These are phyloP conservation scores for Tolypocladium sp. DNA, from an alignment of 2,329 filamentous ascomycete genomes.

Conservation along the genomic window DNA sequence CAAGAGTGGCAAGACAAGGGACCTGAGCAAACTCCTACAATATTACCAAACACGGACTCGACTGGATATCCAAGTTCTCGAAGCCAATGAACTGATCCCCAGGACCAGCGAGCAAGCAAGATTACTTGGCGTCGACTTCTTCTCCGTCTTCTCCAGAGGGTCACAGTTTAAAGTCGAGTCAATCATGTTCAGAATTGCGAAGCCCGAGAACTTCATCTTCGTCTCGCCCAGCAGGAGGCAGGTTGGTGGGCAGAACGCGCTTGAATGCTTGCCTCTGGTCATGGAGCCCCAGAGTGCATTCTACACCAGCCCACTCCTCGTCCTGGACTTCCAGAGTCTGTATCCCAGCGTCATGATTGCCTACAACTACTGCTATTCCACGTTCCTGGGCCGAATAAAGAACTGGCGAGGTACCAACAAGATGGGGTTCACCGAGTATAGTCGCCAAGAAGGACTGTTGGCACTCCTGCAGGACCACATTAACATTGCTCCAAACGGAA, in stretches of 20 bases:
- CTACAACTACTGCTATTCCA: conserved; percentile 98
- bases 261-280: conserved; percentile 88
- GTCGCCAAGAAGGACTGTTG: conserved; percentile 64
- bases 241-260: conserved; percentile 85
- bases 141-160: conserved; percentile 86
- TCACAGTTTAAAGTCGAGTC: conserved; percentile 99
- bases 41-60: conserved; percentile 71
- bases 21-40: conserved; percentile 65
- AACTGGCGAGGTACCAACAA: conserved; percentile 89
- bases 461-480: conserved; percentile 74
- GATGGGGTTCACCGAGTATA: conserved; percentile 88
- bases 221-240: conserved; percentile 87
- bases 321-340: conserved; percentile 90
- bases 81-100: conserved; percentile 79
- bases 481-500: conserved; percentile 90
- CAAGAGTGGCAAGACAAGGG: conserved; percentile 53
- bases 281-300: conserved; percentile 97
- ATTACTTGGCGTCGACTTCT: conserved; percentile 90
- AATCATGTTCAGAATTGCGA: conserved; percentile 96
- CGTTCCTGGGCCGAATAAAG: conserved; percentile 77
- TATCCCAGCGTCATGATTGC: conserved; percentile 99
- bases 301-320: conserved; percentile 80
- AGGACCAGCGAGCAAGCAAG: conserved; percentile 92
- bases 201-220: conserved; percentile 88
- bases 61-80: conserved; percentile 82